These are phyloP conservation scores for Novymonas esmeraldas DNA, from an alignment of 208 protist genomes.

Conservation along the genomic window DNA sequence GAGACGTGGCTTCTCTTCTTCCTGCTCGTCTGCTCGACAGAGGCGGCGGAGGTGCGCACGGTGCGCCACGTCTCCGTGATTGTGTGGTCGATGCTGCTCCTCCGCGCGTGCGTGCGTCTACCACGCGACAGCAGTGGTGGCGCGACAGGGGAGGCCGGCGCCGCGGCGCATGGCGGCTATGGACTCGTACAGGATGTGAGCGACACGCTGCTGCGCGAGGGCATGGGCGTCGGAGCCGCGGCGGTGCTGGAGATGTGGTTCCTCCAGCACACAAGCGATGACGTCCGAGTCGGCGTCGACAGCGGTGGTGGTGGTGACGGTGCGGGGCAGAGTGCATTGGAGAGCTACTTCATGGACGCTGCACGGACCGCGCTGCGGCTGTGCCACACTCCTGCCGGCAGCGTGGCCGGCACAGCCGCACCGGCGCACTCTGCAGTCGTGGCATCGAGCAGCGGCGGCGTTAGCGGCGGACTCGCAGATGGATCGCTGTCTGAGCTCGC, in stretches of 20 bases:
- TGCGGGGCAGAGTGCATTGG: neutral
- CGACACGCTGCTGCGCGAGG: slow-evolving; percentile 45
- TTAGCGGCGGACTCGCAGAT: neutral
- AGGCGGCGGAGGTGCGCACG: slow-evolving; percentile 15
- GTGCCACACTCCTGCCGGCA: slow-evolving; percentile 1
- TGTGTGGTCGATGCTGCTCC: slow-evolving; percentile 34
- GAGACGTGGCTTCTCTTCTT: slow-evolving; percentile 54
- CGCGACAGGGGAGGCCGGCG: slow-evolving; percentile 5
- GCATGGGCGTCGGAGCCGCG: slow-evolving; percentile 34
- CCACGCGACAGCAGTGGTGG: neutral
- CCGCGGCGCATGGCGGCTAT: neutral
- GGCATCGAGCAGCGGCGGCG: neutral
- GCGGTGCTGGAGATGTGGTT: slow-evolving; percentile 64
- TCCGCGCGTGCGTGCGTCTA: slow-evolving; percentile 38
- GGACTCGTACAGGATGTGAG: slow-evolving; percentile 39
- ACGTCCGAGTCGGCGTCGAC: neutral
- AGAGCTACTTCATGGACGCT: slow-evolving; percentile 28
- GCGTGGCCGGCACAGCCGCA: neutral
- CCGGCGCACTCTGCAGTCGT: too few species aligned
- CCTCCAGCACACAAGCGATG: slow-evolving; percentile 20
- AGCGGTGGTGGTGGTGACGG: neutral
- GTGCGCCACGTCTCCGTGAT: slow-evolving; percentile 21
- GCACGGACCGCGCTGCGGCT: slow-evolving; percentile 22
- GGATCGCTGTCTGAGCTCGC: slow-evolving; percentile 1
- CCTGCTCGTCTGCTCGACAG: slow-evolving; percentile 26